Percentiles rank a stretch among this genome's conserved stretches.
Evolutionary conservation across 306 rosid species (phyloP).

Genomic region (Rubus parviflorus): DNA sequence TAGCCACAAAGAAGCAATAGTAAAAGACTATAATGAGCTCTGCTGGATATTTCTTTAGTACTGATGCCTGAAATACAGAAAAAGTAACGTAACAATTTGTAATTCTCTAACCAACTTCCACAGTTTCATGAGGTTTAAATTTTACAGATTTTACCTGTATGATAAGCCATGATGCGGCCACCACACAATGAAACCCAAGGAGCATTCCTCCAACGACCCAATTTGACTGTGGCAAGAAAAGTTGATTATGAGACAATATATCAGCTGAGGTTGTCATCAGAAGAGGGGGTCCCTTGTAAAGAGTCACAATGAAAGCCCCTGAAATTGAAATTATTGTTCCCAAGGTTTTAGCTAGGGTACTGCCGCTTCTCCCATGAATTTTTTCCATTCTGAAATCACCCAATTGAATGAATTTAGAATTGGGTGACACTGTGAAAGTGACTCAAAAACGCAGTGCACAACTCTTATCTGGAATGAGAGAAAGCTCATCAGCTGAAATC

Average conservation of each 20-base stretch:
- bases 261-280: slow-evolving; percentile 37
- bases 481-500: slow-evolving; percentile 10
- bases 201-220: slow-evolving; percentile 67
- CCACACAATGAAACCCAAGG: slow-evolving; percentile 52
- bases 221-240: slow-evolving; percentile 47
- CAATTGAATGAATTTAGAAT: slow-evolving; percentile 28
- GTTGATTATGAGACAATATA: slow-evolving; percentile 31
- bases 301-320: slow-evolving; percentile 78
- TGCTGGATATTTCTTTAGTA: slow-evolving; percentile 69
- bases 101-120: slow-evolving; percentile 16
- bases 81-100: slow-evolving; percentile 1
- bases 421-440: neutral
- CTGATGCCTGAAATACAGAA: slow-evolving; percentile 53
- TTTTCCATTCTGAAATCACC: slow-evolving; percentile 68
- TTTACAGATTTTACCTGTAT: slow-evolving; percentile 51
- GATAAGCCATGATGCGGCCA: slow-evolving; percentile 51
- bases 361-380: slow-evolving; percentile 53
- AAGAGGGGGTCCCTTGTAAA: slow-evolving; percentile 75
- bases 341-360: slow-evolving; percentile 57
- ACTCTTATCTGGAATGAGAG: slow-evolving; percentile 1
- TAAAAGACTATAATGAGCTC: slow-evolving; percentile 64
- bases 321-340: slow-evolving; percentile 69
- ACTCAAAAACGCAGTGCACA: slow-evolving; percentile 1
- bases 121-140: slow-evolving; percentile 1
- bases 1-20: slow-evolving; percentile 66